Conservation (phyloP, 2,329 filamentous ascomycete genomes). For the Thyridium curvatum region DNA sequence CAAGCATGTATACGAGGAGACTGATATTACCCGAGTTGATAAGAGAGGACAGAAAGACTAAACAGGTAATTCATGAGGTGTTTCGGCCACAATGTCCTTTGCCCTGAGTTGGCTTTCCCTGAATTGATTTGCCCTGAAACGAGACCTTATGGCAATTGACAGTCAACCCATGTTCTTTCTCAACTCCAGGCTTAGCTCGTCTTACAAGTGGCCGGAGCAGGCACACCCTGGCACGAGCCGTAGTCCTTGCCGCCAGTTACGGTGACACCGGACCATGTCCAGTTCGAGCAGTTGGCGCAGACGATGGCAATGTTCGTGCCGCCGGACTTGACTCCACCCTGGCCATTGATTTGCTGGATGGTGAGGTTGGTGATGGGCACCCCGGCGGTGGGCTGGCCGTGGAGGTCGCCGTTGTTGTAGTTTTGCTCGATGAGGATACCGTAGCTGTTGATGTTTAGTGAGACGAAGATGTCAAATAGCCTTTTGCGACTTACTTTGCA, state of each 20-base stretch:
- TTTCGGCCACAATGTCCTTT: too few relatives aligned
- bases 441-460: slow-evolving; percentile 38
- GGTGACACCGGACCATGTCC: slow-evolving; percentile 26
- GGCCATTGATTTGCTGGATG: slow-evolving; percentile 32
- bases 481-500: neutral
- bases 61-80: too few relatives aligned
- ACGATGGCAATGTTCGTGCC: slow-evolving; percentile 28
- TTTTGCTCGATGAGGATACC: slow-evolving; percentile 55
- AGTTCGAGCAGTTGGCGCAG: slow-evolving; percentile 28
- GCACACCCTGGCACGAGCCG: neutral
- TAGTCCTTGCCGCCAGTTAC: slow-evolving; percentile 28
- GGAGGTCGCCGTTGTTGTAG: slow-evolving; percentile 41
- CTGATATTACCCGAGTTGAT: too few relatives aligned
- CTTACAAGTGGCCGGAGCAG: too few relatives aligned
- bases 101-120: too few relatives aligned
- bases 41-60: too few relatives aligned
- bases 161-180: too few relatives aligned
- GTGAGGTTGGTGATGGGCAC: slow-evolving; percentile 38
- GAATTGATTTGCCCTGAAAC: too few relatives aligned
- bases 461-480: too few relatives aligned
- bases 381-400: slow-evolving; percentile 32
- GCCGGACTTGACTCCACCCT: slow-evolving; percentile 13
- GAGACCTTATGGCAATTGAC: too few relatives aligned
- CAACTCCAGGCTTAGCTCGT: too few relatives aligned
- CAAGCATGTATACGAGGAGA: too few relatives aligned